Evolutionary conservation across 1,284 basidiomycete genomes (phyloP).

Genomic region (Wolfiporia cocos): DNA sequence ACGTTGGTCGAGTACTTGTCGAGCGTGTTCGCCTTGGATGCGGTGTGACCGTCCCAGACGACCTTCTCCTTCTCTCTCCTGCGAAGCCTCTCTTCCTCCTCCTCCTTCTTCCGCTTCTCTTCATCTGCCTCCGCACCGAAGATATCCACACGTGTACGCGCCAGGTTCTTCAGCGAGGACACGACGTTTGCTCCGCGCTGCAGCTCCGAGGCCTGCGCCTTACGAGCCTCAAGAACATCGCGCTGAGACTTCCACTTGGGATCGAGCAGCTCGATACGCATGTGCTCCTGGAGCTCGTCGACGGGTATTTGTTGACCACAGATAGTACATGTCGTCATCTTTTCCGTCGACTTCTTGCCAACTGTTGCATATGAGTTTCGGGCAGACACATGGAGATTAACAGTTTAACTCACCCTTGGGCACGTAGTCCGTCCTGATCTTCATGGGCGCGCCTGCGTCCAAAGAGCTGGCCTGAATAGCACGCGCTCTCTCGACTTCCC

Average conservation of each 20-base stretch:
- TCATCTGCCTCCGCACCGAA: constrained; percentile 92
- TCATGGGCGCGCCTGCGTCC: constrained; percentile 81
- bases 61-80: constrained; percentile 86
- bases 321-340: constrained; percentile 85
- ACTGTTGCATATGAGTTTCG: constrained; percentile 34
- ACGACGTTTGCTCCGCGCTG: constrained; percentile 90
- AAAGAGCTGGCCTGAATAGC: constrained; percentile 74
- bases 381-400: constrained; percentile 5
- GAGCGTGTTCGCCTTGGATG: constrained; percentile 81
- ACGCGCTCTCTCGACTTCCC: constrained; percentile 73
- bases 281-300: constrained; percentile 94
- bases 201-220: constrained; percentile 85
- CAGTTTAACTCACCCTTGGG: constrained; percentile 68
- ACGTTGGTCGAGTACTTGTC: constrained; percentile 88
- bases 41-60: constrained; percentile 95
- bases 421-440: constrained; percentile 96
- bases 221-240: constrained; percentile 79
- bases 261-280: constrained; percentile 97
- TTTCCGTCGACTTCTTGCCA: constrained; percentile 61
- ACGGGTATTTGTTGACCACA: constrained; percentile 93
- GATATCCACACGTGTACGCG: constrained; percentile 88
- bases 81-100: constrained; percentile 75
- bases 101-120: constrained; percentile 77
- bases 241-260: constrained; percentile 97
- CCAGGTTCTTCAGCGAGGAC: constrained; percentile 85